phyloP scores from a whole-genome alignment of 1,139 yeast genomes.

The Kodamaea suecica region DNA sequence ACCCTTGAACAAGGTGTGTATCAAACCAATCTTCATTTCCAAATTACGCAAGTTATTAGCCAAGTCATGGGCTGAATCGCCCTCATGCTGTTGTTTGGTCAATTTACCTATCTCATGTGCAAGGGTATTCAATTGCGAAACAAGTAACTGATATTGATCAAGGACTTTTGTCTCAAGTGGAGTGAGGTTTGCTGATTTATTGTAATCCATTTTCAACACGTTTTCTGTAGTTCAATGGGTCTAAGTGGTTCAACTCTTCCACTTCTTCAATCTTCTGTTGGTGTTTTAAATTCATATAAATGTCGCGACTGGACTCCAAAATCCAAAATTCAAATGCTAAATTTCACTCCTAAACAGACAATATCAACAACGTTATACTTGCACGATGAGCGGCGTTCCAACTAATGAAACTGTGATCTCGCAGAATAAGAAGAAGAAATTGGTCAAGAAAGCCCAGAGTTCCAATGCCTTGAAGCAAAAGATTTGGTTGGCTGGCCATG shows the following conservation, averaged over 20 bases:
- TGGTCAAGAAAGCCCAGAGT: constrained; percentile 38
- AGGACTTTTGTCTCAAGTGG: constrained; percentile 42
- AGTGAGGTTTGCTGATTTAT: constrained; percentile 28
- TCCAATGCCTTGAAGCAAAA: constrained; percentile 44
- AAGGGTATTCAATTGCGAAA: constrained; percentile 36
- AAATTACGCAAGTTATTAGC: constrained; percentile 52
- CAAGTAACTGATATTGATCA: constrained; percentile 47
- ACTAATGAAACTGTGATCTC: constrained; percentile 26
- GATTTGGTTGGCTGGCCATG: constrained; percentile 65
- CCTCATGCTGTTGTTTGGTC: constrained; percentile 17
- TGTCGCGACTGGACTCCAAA: too few relatives aligned
- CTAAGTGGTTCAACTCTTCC: too few relatives aligned
- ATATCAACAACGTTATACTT: too few relatives aligned
- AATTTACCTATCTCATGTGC: constrained; percentile 32
- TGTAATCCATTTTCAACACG: constrained; percentile 26
- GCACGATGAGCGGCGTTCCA: too few relatives aligned
- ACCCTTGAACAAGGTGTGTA: constrained; percentile 64
- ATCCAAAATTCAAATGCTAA: too few relatives aligned
- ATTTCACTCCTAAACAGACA: background rate
- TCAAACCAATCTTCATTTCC: constrained; percentile 62
- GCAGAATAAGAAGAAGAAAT: constrained; percentile 29
- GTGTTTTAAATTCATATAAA: too few relatives aligned
- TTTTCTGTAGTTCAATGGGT: too few relatives aligned
- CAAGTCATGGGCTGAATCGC: constrained; percentile 28
- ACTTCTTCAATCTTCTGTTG: too few relatives aligned